Evolutionary conservation across 1,139 yeast genomes (phyloP).

Genomic region (Candida dubliniensis): DNA sequence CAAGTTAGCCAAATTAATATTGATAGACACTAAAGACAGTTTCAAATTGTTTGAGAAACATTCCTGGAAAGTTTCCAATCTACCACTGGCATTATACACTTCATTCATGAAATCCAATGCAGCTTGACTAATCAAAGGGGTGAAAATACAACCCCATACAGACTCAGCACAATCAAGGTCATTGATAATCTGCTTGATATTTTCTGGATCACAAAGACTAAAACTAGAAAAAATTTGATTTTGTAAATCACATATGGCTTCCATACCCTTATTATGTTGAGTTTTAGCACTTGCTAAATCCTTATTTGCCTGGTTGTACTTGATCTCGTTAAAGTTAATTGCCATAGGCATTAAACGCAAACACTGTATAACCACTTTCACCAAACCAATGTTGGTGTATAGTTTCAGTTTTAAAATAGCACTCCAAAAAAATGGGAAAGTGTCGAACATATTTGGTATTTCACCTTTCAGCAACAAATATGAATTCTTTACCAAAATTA

Average conservation of each 20-base stretch:
- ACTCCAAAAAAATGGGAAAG: slow-evolving; percentile 51
- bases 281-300: slow-evolving; percentile 24
- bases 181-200: slow-evolving; percentile 35
- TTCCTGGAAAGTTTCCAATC: slow-evolving; percentile 69
- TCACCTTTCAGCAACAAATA: slow-evolving; percentile 39
- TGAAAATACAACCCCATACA: slow-evolving; percentile 69
- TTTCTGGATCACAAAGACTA: slow-evolving; percentile 42
- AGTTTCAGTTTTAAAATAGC: slow-evolving; percentile 32
- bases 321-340: slow-evolving; percentile 32
- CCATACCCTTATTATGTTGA: slow-evolving; percentile 36
- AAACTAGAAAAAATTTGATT: slow-evolving; percentile 33
- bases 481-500: slow-evolving; percentile 55
- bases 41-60: slow-evolving; percentile 47
- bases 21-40: slow-evolving; percentile 49
- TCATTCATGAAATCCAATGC: slow-evolving; percentile 75
- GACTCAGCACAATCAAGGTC: slow-evolving; percentile 41
- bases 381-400: slow-evolving; percentile 37
- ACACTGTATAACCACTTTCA: slow-evolving; percentile 41
- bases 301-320: slow-evolving; percentile 21
- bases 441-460: slow-evolving; percentile 42
- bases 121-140: slow-evolving; percentile 61
- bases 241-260: slow-evolving; percentile 22
- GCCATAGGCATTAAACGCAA: slow-evolving; percentile 46
- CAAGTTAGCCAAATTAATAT: slow-evolving; percentile 45
- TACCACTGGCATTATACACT: slow-evolving; percentile 63